phyloP scores from a whole-genome alignment of 352 stramenopile species.

The Pythium oligandrum region DNA sequence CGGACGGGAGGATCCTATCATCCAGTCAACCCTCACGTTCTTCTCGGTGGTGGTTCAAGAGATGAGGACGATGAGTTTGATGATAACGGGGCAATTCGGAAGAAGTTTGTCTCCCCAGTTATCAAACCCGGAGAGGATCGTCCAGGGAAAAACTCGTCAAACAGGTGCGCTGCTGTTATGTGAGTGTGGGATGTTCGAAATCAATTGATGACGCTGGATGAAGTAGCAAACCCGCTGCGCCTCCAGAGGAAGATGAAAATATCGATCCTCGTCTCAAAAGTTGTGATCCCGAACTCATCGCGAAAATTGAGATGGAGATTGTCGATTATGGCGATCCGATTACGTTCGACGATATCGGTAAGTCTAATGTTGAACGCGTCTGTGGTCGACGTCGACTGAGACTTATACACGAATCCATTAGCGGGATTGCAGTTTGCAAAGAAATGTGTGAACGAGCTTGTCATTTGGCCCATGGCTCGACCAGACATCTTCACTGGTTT shows the following conservation, averaged over 20 bases:
- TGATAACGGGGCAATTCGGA: constrained; percentile 33
- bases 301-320: constrained; percentile 98
- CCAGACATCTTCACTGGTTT: constrained; percentile 98
- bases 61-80: constrained; percentile 23
- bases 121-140: constrained; percentile 28
- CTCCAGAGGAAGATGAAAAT: constrained; percentile 58
- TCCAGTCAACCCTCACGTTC: constrained; percentile 67
- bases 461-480: constrained; percentile 98
- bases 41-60: constrained; percentile 37
- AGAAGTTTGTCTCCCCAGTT: constrained; percentile 69
- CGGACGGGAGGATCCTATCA: constrained; percentile 46
- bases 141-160: constrained; percentile 4
- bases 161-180: not conserved
- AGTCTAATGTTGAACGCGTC: not conserved
- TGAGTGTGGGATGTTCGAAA: too few species aligned
- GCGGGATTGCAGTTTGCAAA: constrained; percentile 97
- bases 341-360: constrained; percentile 97
- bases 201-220: too few species aligned
- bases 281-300: constrained; percentile 93
- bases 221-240: constrained; percentile 14
- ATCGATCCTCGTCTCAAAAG: constrained; percentile 92
- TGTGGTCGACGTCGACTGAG: too few species aligned
- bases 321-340: constrained; percentile 90
- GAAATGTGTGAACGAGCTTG: constrained; percentile 96
- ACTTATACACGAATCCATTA: constrained; percentile 13